Base-by-base conservation (phyloP, 169 alveolate genomes). In the Amoebophrya sp. region DNA sequence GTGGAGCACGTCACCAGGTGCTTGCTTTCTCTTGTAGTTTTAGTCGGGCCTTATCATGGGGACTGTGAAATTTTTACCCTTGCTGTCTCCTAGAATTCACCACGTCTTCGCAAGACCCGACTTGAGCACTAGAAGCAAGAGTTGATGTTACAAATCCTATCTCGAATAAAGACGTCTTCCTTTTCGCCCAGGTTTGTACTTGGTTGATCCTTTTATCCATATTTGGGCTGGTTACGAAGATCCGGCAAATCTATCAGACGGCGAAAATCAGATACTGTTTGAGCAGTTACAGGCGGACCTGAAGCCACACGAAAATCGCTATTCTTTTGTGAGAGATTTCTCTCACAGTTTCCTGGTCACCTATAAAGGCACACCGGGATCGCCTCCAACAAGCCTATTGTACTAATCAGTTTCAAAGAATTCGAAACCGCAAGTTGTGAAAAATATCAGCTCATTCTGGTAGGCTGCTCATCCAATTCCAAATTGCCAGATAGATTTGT, bases 1-100 rank as follows among this genome's bases (percentile, higher is more conserved):
- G 3, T 65, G 83, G 83, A 65, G 83, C 83, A 65, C 83, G 83
- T 65, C 83, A 26, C 83, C 83, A 1, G 83, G 83, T 65, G n/a
- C 83, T 6, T 47, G 65, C 29, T 47, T 47, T 47, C 18, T 47
- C 18, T 47, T 12, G 65, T 12, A 47, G 65, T 12, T 47, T 47
- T 47, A 12, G 65, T 6, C 18, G 65, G n/a, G n/a, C n/a, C n/a
- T n/a, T n/a, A n/a, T n/a, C n/a, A n/a, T n/a, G n/a, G n/a, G n/a
- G n/a, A n/a, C n/a, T n/a, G n/a, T n/a, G n/a, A n/a, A n/a, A n/a
- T n/a, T n/a, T n/a, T n/a, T n/a, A n/a, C n/a, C n/a, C n/a, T n/a
- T n/a, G n/a, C n/a, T n/a, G n/a, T n/a, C n/a, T n/a, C n/a, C n/a
- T n/a, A n/a, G n/a, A n/a, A n/a, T n/a, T n/a, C n/a, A n/a, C n/a